Percentiles rank a stretch among this genome's conserved stretches.
Evolutionary conservation across 1,284 basidiomycete genomes (phyloP).

Genomic region (Pseudozyma pruni): DNA sequence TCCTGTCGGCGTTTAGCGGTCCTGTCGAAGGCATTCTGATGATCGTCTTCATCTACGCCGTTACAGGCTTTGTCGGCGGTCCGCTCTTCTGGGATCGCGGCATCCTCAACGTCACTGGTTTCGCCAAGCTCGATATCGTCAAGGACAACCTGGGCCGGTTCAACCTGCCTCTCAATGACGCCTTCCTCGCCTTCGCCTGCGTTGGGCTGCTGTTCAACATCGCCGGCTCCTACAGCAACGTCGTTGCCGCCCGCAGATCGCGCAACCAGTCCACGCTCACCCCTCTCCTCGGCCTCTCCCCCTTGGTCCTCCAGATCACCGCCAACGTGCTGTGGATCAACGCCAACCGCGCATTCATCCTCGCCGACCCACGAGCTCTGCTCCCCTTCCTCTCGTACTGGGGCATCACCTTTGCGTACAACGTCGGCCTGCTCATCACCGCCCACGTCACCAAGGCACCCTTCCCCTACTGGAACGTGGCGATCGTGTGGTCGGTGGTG

Average conservation of each 20-base stretch:
- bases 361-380: conserved; percentile 71
- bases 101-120: conserved; percentile 74
- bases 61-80: conserved; percentile 72
- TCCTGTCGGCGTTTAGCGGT: conserved; percentile 83
- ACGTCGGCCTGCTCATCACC: conserved; percentile 89
- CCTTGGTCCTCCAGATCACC: conserved; percentile 78
- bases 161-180: conserved; percentile 82
- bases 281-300: conserved; percentile 81
- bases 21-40: conserved; percentile 96
- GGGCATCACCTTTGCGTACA: conserved; percentile 81
- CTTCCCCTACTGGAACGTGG: conserved; percentile 87
- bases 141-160: conserved; percentile 69
- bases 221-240: conserved; percentile 71
- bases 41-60: conserved; percentile 79
- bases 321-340: conserved; percentile 83
- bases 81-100: conserved; percentile 84
- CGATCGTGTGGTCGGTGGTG: conserved; percentile 83
- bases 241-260: conserved; percentile 37
- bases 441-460: conserved; percentile 86
- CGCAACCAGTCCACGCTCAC: conserved; percentile 67
- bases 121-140: conserved; percentile 71
- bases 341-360: conserved; percentile 65
- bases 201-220: conserved; percentile 86
- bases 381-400: conserved; percentile 88
- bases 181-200: conserved; percentile 84